A percentile compares a stretch with the other conserved stretches of the same genome.
These are phyloP conservation scores for Trichoderma brevicompactum DNA, from an alignment of 2,329 filamentous ascomycete species.

Conservation along the genomic window DNA sequence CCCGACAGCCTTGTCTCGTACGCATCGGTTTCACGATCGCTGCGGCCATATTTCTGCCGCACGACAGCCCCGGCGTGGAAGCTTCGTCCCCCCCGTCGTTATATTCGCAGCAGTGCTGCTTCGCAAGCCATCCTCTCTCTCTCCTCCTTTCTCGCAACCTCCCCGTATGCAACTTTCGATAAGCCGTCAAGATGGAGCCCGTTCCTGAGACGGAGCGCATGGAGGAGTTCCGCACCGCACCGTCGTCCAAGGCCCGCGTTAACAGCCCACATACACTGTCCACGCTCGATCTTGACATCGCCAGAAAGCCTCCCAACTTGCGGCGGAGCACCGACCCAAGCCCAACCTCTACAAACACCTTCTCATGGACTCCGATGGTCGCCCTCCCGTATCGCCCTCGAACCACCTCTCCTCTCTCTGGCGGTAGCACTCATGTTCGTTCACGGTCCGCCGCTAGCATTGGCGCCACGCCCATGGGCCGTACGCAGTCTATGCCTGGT, in stretches of 20 bases:
- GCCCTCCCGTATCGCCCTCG: conserved; percentile 61
- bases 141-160: not conserved
- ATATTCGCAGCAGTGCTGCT: not conserved
- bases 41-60: not conserved
- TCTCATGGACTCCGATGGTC: conserved; percentile 52
- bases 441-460: conserved; percentile 62
- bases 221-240: conserved; percentile 66
- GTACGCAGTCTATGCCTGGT: conserved; percentile 67
- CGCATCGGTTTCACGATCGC: not conserved
- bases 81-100: not conserved
- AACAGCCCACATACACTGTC: conserved; percentile 47
- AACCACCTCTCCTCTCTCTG: conserved; percentile 64
- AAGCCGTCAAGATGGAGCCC: conserved; percentile 59
- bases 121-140: not conserved
- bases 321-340: conserved; percentile 64
- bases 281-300: conserved; percentile 49
- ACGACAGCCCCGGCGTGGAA: not conserved
- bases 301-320: conserved; percentile 56
- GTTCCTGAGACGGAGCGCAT: conserved; percentile 71
- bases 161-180: conserved; percentile 13
- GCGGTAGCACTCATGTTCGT: conserved; percentile 53
- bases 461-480: conserved; percentile 58
- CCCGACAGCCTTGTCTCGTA: not conserved
- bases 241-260: conserved; percentile 58
- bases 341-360: conserved; percentile 54